Conservation (phyloP, 2,329 filamentous ascomycete genomes). For the Davidsoniella australis region DNA sequence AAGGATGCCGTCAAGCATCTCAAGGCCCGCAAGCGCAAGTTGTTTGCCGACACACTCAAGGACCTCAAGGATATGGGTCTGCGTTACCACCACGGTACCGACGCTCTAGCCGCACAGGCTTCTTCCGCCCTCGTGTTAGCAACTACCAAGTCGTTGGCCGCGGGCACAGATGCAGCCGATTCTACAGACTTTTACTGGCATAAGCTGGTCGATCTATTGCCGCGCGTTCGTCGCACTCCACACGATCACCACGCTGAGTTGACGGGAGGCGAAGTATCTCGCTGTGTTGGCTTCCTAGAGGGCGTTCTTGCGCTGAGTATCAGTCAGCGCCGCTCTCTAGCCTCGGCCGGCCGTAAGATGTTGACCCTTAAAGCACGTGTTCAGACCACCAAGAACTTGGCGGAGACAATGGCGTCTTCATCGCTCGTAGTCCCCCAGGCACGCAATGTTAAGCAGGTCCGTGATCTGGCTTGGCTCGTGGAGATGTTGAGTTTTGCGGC, state of each 20-base stretch:
- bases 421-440: background rate
- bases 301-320: slow-evolving; percentile 55
- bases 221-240: slow-evolving; percentile 46
- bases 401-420: background rate
- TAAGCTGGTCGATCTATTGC: slow-evolving; percentile 57
- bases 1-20: slow-evolving; percentile 71
- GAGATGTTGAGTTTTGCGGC: slow-evolving; percentile 47
- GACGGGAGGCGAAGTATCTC: slow-evolving; percentile 58
- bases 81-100: slow-evolving; percentile 60
- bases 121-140: slow-evolving; percentile 56
- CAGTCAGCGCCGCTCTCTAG: slow-evolving; percentile 35
- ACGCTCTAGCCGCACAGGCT: slow-evolving; percentile 55
- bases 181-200: slow-evolving; percentile 37
- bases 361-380: slow-evolving; percentile 1
- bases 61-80: slow-evolving; percentile 78
- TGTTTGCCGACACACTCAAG: slow-evolving; percentile 78
- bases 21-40: slow-evolving; percentile 74
- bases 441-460: background rate
- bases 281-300: slow-evolving; percentile 75
- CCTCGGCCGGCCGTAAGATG: slow-evolving; percentile 13
- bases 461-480: slow-evolving; percentile 40
- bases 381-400: slow-evolving; percentile 3
- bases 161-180: slow-evolving; percentile 16
- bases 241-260: slow-evolving; percentile 72
- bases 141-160: slow-evolving; percentile 26